Base-by-base conservation (phyloP, 2,329 filamentous ascomycete species). In the Samsoniella hepiali region DNA sequence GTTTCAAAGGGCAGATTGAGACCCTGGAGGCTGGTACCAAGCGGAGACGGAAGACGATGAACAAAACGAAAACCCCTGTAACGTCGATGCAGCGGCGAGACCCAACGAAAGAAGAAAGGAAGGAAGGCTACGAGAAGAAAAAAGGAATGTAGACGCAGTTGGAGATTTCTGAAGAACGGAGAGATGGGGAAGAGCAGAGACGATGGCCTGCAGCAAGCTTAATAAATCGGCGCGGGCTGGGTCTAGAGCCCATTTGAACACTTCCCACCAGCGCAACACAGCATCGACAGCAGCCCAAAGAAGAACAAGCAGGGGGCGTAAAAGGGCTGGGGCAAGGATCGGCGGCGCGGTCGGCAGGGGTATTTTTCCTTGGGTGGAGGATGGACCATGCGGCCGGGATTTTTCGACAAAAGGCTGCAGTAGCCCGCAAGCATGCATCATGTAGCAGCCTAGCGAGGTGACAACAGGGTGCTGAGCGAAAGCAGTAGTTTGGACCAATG, bases 301-400 rank as follows among this genome's bases (percentile, higher is more conserved):
- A 36, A 44, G 17, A 54, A 13, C n/a, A 45, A 47, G 50, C 49
- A 54, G 50, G 58, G 58, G 58, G 38, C 34, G 15, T 5, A 27
- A 42, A 54, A 36, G 49, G 49, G 49, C 38, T 55, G 29, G 17
- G 58, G 31, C 50, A 47, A 62, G 50, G 58, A 62, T 62, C 58
- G 40, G 58, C 58, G 58, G 50, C 11, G 50, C 11, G 54, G 32
- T 54, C 32, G 36, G 38, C 47, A 62, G 50, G 45, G 49, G 38
- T 45, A n/a, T 34, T 59, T 55, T 47, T 55, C 36, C 15, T 29
- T 27, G 32, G 17, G 54, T 50, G 53, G 61, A 58, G 53, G 58
- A 17, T 47, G 54, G 54, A 50, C 61, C 61, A 53, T 36, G 15
- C n/a, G 53, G 45, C 61, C 29, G 61, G 61, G 54, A 63, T 58